These are phyloP conservation scores for Elaeis oleifera DNA, from an alignment of 202 grass and related monocot species.

Conservation along the genomic window DNA sequence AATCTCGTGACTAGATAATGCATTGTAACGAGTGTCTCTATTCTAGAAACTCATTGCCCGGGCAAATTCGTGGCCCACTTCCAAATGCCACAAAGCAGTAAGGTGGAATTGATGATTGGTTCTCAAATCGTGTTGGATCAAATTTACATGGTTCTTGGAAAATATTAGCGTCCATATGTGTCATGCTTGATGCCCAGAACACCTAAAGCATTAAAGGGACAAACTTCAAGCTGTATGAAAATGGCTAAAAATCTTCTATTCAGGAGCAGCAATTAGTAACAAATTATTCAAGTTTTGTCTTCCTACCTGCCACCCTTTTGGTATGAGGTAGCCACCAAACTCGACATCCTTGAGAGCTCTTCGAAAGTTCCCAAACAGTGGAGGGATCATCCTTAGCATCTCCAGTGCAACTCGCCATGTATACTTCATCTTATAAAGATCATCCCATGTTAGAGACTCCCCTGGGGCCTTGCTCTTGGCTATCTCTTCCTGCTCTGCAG, in stretches of 20 bases:
- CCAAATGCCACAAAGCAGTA: constrained; percentile 40
- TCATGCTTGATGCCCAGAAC: constrained; percentile 30
- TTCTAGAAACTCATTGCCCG: constrained; percentile 32
- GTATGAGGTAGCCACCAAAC: constrained; percentile 40
- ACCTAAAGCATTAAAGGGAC: constrained; percentile 8
- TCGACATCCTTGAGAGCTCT: constrained; percentile 27
- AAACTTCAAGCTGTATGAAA: too few species aligned
- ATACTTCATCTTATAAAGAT: constrained; percentile 32
- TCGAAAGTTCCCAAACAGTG: constrained; percentile 41
- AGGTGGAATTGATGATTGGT: constrained; percentile 7
- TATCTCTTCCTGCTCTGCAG: constrained; percentile 30
- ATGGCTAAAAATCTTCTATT: too few species aligned
- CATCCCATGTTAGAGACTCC: constrained; percentile 23
- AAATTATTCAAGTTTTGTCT: not conserved
- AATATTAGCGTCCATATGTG: constrained; percentile 31
- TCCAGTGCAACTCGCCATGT: constrained; percentile 37
- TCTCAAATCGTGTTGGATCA: constrained; percentile 29
- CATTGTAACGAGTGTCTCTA: constrained; percentile 44
- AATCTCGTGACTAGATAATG: constrained; percentile 34
- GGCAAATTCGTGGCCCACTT: constrained; percentile 33
- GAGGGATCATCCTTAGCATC: constrained; percentile 32
- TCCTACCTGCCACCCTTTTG: constrained; percentile 43
- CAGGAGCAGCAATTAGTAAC: too few species aligned
- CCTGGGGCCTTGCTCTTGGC: constrained; percentile 19
- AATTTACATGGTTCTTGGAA: constrained; percentile 35